Conservation (phyloP, 768 basidiomycete genomes). For the Phlegmacium glaucopus region DNA sequence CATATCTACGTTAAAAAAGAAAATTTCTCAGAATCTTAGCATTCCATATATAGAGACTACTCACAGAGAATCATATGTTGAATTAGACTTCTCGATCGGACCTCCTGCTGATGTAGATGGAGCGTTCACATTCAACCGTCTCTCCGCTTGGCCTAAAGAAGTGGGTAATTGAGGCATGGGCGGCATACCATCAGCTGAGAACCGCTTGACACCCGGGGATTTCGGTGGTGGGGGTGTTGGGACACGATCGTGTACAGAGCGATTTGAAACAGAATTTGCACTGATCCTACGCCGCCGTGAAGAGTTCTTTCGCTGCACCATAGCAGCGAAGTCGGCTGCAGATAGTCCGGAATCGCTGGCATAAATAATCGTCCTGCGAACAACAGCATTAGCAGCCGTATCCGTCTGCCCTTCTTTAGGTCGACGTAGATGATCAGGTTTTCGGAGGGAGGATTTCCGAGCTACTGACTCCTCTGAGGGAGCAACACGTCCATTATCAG, state of each 20-base stretch:
- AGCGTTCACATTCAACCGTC: slow-evolving; percentile 26
- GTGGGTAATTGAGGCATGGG: slow-evolving; percentile 65
- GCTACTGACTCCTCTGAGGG: slow-evolving; percentile 27
- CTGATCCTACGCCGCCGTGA: slow-evolving; percentile 62
- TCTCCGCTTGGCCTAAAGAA: slow-evolving; percentile 43
- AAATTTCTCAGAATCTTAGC: slow-evolving; percentile 18
- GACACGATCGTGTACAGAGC: slow-evolving; percentile 76
- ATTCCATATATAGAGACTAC: slow-evolving; percentile 28
- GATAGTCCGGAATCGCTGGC: slow-evolving; percentile 60
- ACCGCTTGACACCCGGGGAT: slow-evolving; percentile 48
- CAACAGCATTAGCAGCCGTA: slow-evolving; percentile 43
- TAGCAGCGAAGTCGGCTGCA: slow-evolving; percentile 54
- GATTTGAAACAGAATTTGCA: slow-evolving; percentile 54
- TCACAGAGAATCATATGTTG: slow-evolving; percentile 77
- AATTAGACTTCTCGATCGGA: slow-evolving; percentile 61
- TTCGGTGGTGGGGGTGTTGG: slow-evolving; percentile 85
- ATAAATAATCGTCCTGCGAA: slow-evolving; percentile 78
- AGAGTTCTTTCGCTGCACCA: slow-evolving; percentile 53
- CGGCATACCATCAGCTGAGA: slow-evolving; percentile 64
- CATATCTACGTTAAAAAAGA: slow-evolving; percentile 47
- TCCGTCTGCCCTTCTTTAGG: slow-evolving; percentile 37
- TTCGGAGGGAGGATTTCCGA: slow-evolving; percentile 33
- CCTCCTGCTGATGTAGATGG: slow-evolving; percentile 36
- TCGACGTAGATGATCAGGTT: slow-evolving; percentile 36
- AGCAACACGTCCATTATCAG: slow-evolving; percentile 22